A percentile compares a stretch with the other conserved stretches of the same genome.
Evolutionary conservation across 768 basidiomycete species (phyloP).

Genomic region (Fibroporia radiculosa): DNA sequence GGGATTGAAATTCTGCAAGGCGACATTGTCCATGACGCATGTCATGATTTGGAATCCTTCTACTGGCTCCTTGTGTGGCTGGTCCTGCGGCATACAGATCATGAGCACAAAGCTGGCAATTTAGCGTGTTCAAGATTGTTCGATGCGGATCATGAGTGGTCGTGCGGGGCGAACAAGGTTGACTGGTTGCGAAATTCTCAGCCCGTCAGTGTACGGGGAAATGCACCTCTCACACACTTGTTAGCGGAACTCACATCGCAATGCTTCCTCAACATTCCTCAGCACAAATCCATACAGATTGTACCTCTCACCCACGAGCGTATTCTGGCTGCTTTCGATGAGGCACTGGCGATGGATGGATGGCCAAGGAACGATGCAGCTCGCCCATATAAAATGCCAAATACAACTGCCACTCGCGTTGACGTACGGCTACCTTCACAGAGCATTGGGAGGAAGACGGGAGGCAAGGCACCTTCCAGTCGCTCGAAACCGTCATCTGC

Average conservation of each 20-base stretch:
- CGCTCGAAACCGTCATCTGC: no score
- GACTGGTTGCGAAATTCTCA: background rate
- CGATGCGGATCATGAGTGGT: background rate
- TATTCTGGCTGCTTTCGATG: background rate
- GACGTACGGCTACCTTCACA: no score
- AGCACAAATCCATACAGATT: background rate
- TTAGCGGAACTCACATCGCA: background rate
- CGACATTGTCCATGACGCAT: background rate
- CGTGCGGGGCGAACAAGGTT: background rate
- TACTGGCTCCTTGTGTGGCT: conserved; percentile 9
- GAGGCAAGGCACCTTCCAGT: no score
- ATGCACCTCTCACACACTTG: background rate
- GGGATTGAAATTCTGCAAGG: conserved; percentile 1
- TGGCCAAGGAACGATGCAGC: background rate
- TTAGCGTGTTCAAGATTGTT: background rate
- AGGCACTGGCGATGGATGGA: background rate
- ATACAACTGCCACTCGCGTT: no score
- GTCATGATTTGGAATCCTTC: conserved; percentile 9
- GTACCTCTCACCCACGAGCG: background rate
- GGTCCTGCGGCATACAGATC: conserved; percentile 4
- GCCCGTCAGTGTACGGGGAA: background rate
- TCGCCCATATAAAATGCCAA: no score
- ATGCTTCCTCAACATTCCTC: background rate
- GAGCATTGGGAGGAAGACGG: no score
- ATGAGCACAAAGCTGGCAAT: background rate